A percentile compares a stretch with the other conserved stretches of the same genome.
Conservation (phyloP, 495 filamentous ascomycete species). For the Trichoderma orchidacearum region DNA sequence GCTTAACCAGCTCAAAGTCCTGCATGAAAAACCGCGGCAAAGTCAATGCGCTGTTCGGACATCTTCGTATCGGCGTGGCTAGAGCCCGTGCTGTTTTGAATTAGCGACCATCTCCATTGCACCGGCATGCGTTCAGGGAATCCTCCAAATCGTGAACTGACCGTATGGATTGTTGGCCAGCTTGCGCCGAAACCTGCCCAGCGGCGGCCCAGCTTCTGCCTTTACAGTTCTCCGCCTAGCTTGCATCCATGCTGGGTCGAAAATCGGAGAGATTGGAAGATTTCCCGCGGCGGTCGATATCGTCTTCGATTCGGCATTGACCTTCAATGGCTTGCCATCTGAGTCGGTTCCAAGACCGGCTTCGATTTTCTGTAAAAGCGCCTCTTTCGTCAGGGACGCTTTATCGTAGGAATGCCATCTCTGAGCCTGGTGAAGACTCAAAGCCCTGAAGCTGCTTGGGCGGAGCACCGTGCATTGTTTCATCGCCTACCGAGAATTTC, state of each 20-base stretch:
- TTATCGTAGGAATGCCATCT: slow-evolving; percentile 2
- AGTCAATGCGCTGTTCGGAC: slow-evolving; percentile 36
- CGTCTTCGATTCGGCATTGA: slow-evolving; percentile 19
- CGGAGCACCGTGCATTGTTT: slow-evolving; percentile 1
- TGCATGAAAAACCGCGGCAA: slow-evolving; percentile 54
- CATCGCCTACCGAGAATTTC: not conserved
- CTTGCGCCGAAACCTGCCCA: slow-evolving; percentile 31
- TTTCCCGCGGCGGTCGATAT: slow-evolving; percentile 22
- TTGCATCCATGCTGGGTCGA: slow-evolving; percentile 32
- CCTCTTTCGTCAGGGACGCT: not conserved
- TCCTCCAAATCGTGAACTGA: too few species aligned
- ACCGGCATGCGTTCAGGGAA: too few species aligned
- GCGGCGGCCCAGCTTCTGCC: slow-evolving; percentile 5
- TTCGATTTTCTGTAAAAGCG: not conserved
- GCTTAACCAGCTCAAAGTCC: slow-evolving; percentile 41
- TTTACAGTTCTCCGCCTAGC: slow-evolving; percentile 16
- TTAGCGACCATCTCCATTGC: not conserved
- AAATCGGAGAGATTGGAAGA: slow-evolving; percentile 35
- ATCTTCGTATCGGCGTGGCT: slow-evolving; percentile 49
- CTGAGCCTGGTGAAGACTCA: not conserved
- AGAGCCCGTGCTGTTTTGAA: slow-evolving; percentile 40
- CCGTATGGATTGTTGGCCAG: slow-evolving; percentile 47
- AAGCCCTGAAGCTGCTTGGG: not conserved
- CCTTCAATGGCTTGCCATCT: slow-evolving; percentile 3
- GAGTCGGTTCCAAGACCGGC: not conserved